Percentiles rank a stretch among this genome's conserved stretches.
Conservation (phyloP, 768 basidiomycete species). For the Lepiota venenata region DNA sequence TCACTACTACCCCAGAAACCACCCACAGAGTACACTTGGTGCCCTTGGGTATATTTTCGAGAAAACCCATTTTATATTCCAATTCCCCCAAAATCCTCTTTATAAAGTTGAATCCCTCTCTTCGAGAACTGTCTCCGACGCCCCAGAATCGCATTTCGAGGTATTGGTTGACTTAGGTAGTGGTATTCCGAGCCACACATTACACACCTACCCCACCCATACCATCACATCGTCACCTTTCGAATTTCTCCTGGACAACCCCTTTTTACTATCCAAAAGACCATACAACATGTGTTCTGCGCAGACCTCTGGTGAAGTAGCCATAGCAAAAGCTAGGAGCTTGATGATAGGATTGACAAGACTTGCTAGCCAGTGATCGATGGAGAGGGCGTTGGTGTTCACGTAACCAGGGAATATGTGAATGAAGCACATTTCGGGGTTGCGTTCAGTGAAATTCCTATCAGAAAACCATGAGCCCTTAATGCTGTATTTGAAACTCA, state of each 20-base stretch:
- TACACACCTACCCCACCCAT: no score
- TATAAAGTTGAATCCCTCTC: no score
- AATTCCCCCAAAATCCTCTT: no score
- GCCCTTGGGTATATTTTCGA: no score
- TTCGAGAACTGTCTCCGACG: no score
- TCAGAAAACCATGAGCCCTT: conserved; percentile 32
- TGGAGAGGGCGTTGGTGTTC: conserved; percentile 22
- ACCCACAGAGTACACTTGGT: no score
- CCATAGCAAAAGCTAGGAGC: conserved; percentile 17
- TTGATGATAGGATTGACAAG: conserved; percentile 20
- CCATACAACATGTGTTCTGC: conserved; percentile 35
- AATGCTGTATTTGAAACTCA: conserved; percentile 37
- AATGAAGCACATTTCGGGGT: conserved; percentile 34
- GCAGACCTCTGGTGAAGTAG: conserved; percentile 20
- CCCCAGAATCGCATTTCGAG: no score
- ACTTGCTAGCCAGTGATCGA: conserved; percentile 21
- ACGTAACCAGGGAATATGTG: conserved; percentile 39
- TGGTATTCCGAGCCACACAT: no score
- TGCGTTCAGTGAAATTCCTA: conserved; percentile 31
- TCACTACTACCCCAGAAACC: no score
- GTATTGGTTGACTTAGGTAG: no score
- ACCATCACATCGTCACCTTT: no score
- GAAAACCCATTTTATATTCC: no score
- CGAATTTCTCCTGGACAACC: conserved; percentile 27
- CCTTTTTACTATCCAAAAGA: conserved; percentile 22